Evolutionary conservation across 768 basidiomycete genomes (phyloP), one percentile per base, ranked within the genome.

Genomic region (Gloeopeniophorella convolvens): DNA sequence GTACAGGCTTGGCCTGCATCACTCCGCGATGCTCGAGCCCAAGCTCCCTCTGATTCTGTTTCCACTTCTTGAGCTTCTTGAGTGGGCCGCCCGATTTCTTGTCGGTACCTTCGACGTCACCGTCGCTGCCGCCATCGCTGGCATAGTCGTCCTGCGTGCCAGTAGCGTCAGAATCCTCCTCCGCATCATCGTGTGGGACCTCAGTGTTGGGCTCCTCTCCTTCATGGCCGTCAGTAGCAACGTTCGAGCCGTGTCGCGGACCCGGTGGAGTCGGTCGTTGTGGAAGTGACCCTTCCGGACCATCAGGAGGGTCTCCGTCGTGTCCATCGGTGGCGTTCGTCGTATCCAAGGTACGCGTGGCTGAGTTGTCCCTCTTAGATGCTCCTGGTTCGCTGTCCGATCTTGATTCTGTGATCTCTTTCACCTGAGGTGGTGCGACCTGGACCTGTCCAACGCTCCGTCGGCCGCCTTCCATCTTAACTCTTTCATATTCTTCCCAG

Each of bases 1-100:
- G 68, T 47, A 70, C 71, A 6, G 71, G 72, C 54, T 76, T 74
- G 65, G 75, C 74, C 63, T 83, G 81, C 78, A 83, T 80, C 41
- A 85, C 62, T 2, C 82, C 81, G 4, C 78, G 73, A 59, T 85
- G 76, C 57, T 79, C 75, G 40, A 70, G 63, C 58, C 75, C 73
- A 50, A 77, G 60, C 57, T 75, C 70, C 33, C 66, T 66, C 55
- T 74, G 67, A 42, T 68, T 66, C 57, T 69, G 65, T 51, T 66
- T 66, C 63, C 68, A 76, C n/a, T 73, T 62, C 60, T 70, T 71
- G 28, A 74, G 43, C 54, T 66, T 66, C 23, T 59, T 60, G 8
- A 67, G 44, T 3, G 61, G 45, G 13, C 64, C 64, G 15, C 33
- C 46, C 9, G 63, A 62, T 18, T 59, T 54, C 48, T 57, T 57